Conservation (phyloP, 2,329 filamentous ascomycete species). For the Phialocephala sp. region DNA sequence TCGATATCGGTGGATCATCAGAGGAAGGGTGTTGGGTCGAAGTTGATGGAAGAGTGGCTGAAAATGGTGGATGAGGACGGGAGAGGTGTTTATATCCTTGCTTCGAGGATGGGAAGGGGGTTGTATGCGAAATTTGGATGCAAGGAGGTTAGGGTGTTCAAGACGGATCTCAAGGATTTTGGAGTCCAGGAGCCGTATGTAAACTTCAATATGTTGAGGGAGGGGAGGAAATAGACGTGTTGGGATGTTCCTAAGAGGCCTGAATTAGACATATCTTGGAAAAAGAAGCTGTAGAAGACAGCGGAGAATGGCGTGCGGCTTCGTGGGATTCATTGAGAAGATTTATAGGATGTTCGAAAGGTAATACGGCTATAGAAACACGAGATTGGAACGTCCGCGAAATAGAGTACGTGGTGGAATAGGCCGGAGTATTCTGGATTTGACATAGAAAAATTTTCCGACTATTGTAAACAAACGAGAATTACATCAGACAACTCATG, state of each 20-base stretch:
- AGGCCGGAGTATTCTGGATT: no score
- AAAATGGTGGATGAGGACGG: neutral
- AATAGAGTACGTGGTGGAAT: no score
- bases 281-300: no score
- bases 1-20: conserved; percentile 11
- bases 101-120: conserved; percentile 5
- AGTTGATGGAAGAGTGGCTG: conserved; percentile 1
- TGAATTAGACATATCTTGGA: no score
- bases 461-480: no score
- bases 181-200: conserved; percentile 7
- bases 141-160: conserved; percentile 1
- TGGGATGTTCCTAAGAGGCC: neutral
- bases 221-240: neutral
- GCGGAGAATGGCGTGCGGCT: no score
- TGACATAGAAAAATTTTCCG: no score
- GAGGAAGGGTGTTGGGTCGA: conserved; percentile 15
- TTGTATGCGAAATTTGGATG: conserved; percentile 23
- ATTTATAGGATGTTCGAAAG: no score
- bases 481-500: no score
- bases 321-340: no score
- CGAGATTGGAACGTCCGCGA: no score
- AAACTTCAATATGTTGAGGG: conserved; percentile 19
- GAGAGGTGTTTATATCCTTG: conserved; percentile 4
- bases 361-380: no score
- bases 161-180: conserved; percentile 18